Base-by-base conservation (phyloP, 2,329 filamentous ascomycete species). In the Penicillium polonicum region DNA sequence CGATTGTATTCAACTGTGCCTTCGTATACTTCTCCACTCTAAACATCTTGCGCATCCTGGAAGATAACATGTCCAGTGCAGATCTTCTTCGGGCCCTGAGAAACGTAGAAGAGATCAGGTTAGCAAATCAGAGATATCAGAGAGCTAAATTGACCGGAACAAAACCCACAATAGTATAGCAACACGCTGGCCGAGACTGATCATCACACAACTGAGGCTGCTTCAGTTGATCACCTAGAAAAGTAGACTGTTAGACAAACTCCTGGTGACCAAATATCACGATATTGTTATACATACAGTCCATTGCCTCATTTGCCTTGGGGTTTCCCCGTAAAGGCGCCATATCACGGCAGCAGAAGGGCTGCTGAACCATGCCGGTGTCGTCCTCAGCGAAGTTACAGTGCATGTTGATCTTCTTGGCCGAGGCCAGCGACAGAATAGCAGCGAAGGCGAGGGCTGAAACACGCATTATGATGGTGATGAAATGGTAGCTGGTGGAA, bases 101-200 rank as follows among this genome's bases (percentile, higher is more conserved):
- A 12, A 19, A 48, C 29, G 29, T 17, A 49, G 27, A 58, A 38
- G n/a, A 50, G 46, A 12, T 6, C 38, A 27, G 17, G 19, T 55
- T 39, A 57, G 41, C 27, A n/a, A 45, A 3, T 7, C 21, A 39
- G 36, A 23, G 48, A n/a, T 41, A 3, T 7, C 21, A 39, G 36
- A 23, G 48, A 43, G 13, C 9, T 5, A 15, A 23, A 27, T 5
- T 25, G 15, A 48, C 25, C 7, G 31, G 35, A 51, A n/a, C 10
- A 38, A 46, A n/a, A 67, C 70, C 65, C 42, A 72, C 70, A 64
- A 70, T 68, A 7, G 58, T 52, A 55, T 72, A 71, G 55, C 70
- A 72, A 52, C 70, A 72, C 51, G 65, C 68, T 21, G 68, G 60
- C 7, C 66, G 64, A 48, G 68, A 72, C 38, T 58, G 43, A 17